Evolutionary conservation across 73 alveolate species (phyloP).

Genomic region (Paramecium biaurelia): DNA sequence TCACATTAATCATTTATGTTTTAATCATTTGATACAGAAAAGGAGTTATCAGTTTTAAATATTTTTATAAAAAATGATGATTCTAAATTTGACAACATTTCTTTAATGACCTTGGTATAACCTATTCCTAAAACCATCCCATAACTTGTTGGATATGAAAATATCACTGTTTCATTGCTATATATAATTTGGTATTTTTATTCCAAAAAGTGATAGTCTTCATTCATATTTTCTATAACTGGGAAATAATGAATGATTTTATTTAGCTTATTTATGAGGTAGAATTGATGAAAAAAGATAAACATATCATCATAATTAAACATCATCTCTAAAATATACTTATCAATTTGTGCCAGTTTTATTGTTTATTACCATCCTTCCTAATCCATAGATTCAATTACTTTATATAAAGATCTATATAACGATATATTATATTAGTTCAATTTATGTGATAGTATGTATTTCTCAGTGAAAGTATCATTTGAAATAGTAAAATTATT

Average conservation of each 20-base stretch:
- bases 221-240: neutral
- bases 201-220: neutral
- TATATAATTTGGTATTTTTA: neutral
- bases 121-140: neutral
- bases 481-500: neutral
- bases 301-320: neutral
- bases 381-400: neutral
- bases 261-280: neutral
- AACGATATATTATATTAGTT: neutral
- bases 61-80: neutral
- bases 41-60: neutral
- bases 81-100: neutral
- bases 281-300: neutral
- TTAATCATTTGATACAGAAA: neutral
- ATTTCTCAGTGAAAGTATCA: neutral
- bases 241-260: slow-evolving; percentile 21
- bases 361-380: neutral
- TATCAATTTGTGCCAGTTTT: neutral
- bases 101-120: neutral
- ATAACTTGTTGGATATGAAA: neutral
- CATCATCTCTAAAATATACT: neutral
- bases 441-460: neutral
- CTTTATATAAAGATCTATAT: neutral
- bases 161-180: neutral
- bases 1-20: neutral